Evolutionary conservation across 305 asterid species (phyloP).

Genomic region (Andrographis paniculata): DNA sequence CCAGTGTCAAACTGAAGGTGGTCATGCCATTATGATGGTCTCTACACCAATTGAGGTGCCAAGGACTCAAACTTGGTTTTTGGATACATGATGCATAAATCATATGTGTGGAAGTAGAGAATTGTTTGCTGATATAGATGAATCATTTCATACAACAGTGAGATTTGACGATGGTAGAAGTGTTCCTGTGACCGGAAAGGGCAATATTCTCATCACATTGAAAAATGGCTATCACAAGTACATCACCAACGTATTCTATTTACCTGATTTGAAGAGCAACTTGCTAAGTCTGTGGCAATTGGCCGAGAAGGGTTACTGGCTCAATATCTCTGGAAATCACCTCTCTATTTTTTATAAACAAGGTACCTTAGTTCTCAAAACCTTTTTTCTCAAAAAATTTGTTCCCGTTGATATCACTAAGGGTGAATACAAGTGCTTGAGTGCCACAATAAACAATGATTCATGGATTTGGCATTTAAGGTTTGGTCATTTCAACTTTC

Average conservation of each 20-base stretch:
- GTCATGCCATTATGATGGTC: slow-evolving; percentile 12
- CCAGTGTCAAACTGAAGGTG: not conserved
- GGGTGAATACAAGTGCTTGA: slow-evolving; percentile 6
- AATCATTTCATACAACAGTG: not conserved
- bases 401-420: slow-evolving; percentile 15
- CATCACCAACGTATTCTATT: slow-evolving; percentile 15
- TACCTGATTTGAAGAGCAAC: slow-evolving; percentile 10
- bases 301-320: not conserved
- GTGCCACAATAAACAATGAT: slow-evolving; percentile 9
- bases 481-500: slow-evolving; percentile 16
- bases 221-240: slow-evolving; percentile 14
- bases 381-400: slow-evolving; percentile 9
- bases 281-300: not conserved
- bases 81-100: not conserved
- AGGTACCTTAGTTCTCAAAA: slow-evolving; percentile 16
- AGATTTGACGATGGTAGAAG: not conserved
- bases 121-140: not conserved
- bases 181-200: not conserved
- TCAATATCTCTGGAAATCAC: not conserved
- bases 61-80: not conserved
- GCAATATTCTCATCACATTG: not conserved
- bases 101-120: not conserved
- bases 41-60: slow-evolving; percentile 2
- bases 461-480: slow-evolving; percentile 14
- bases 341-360: slow-evolving; percentile 11